A percentile compares a stretch with the other conserved stretches of the same genome.
phyloP scores from a whole-genome alignment of 1,284 basidiomycete species.

The Apiotrichum laibachii region DNA sequence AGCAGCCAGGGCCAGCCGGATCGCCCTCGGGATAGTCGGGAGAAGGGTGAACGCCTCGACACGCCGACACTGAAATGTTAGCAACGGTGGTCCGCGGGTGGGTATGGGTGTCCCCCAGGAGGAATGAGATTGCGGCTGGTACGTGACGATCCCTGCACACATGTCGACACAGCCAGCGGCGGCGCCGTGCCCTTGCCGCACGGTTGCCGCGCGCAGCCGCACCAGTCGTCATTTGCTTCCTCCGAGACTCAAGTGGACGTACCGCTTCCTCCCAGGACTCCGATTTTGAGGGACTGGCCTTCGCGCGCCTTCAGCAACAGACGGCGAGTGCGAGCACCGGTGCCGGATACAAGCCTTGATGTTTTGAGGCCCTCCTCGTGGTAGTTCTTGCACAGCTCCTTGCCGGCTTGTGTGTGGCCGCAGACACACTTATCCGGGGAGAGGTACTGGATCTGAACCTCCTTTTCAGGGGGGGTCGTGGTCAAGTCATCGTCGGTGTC shows the following conservation, averaged over 20 bases:
- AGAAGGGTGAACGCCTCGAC: constrained; percentile 46
- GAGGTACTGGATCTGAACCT: constrained; percentile 11
- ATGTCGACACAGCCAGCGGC: too few relatives aligned
- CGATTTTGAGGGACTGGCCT: constrained; percentile 40
- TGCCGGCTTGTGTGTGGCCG: constrained; percentile 33
- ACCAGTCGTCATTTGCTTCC: too few relatives aligned
- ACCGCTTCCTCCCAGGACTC: constrained; percentile 49
- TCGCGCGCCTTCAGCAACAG: constrained; percentile 39
- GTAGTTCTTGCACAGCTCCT: constrained; percentile 40
- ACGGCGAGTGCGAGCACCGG: constrained; percentile 38
- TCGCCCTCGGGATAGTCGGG: constrained; percentile 44
- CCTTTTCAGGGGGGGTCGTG: not conserved
- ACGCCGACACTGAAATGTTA: constrained; percentile 43
- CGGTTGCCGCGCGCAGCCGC: too few relatives aligned
- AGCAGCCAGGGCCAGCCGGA: constrained; percentile 47
- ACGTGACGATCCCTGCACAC: too few relatives aligned
- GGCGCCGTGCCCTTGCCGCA: too few relatives aligned
- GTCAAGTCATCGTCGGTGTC: not conserved
- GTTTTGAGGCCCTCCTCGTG: constrained; percentile 32
- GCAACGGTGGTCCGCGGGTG: not conserved
- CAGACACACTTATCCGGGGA: constrained; percentile 27
- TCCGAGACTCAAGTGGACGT: constrained; percentile 14
- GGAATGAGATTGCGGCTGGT: too few relatives aligned
- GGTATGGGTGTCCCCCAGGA: too few relatives aligned
- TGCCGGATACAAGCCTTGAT: constrained; percentile 34